Percentiles rank a stretch among this genome's conserved stretches.
phyloP scores from a whole-genome alignment of 345 rosid genomes.

The Reutealis trisperma region DNA sequence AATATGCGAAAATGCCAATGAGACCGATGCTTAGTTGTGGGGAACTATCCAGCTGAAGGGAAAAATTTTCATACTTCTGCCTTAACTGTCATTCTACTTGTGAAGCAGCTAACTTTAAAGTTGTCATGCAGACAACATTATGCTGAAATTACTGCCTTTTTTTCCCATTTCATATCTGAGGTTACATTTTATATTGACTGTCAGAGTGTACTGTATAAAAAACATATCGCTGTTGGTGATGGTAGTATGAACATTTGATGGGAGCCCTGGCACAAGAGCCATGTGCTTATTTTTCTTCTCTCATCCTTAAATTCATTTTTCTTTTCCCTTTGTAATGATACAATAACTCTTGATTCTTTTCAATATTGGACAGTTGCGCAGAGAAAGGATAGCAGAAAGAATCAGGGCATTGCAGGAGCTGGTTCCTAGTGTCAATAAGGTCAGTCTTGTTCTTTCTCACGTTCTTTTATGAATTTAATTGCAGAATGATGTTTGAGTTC shows the following conservation, averaged over 20 bases:
- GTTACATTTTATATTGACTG: background rate
- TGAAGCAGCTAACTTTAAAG: background rate
- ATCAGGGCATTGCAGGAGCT: slow-evolving; percentile 96
- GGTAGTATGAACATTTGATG: background rate
- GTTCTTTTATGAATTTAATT: slow-evolving; percentile 7
- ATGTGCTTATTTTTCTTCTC: slow-evolving; percentile 10
- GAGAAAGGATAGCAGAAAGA: slow-evolving; percentile 98
- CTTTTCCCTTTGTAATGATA: slow-evolving; percentile 1
- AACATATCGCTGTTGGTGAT: background rate
- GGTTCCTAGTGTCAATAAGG: slow-evolving; percentile 99
- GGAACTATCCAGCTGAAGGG: no score
- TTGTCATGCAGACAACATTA: background rate
- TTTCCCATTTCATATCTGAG: background rate
- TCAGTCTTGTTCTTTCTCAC: slow-evolving; percentile 28
- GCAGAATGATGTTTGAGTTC: background rate
- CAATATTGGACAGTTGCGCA: slow-evolving; percentile 66
- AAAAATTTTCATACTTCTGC: no score
- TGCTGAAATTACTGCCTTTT: background rate
- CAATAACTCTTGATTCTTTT: slow-evolving; percentile 8
- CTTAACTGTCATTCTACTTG: no score
- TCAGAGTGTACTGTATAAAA: background rate
- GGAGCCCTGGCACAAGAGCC: background rate
- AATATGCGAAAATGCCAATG: no score
- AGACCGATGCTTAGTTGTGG: no score
- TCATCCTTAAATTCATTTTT: background rate